A percentile compares a stretch with the other conserved stretches of the same genome.
phyloP scores from a whole-genome alignment of 805 yeast genomes.

The Groenewaldozyma tartarivorans region DNA sequence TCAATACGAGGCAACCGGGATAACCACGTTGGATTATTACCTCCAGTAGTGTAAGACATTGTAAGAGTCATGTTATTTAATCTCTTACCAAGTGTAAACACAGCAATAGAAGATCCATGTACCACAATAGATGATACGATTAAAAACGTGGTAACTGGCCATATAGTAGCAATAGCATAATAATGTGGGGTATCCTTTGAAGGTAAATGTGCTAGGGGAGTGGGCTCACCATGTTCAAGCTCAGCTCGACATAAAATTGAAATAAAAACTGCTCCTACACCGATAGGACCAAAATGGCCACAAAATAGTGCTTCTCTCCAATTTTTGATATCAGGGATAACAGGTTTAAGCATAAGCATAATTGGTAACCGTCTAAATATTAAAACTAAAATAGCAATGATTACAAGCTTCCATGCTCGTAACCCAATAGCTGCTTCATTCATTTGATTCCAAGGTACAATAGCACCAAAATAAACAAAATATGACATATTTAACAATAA shows the following conservation, averaged over 20 bases:
- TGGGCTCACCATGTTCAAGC: slow-evolving; percentile 48
- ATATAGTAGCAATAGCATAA: slow-evolving; percentile 50
- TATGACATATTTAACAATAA: slow-evolving; percentile 72
- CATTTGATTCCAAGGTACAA: slow-evolving; percentile 79
- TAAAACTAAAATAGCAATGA: slow-evolving; percentile 64
- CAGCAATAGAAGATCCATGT: slow-evolving; percentile 88
- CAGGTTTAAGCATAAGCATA: slow-evolving; percentile 59
- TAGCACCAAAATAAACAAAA: slow-evolving; percentile 84
- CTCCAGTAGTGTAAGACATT: slow-evolving; percentile 72
- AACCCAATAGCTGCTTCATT: slow-evolving; percentile 54
- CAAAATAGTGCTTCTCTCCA: slow-evolving; percentile 94
- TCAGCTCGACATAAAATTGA: slow-evolving; percentile 69
- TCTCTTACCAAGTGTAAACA: slow-evolving; percentile 67
- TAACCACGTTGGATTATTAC: slow-evolving; percentile 68
- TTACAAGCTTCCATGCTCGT: slow-evolving; percentile 67
- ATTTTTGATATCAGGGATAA: slow-evolving; percentile 77
- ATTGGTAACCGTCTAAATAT: slow-evolving; percentile 78
- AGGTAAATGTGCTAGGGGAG: slow-evolving; percentile 48
- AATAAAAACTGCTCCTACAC: slow-evolving; percentile 88
- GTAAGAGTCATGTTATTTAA: slow-evolving; percentile 88
- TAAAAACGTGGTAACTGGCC: slow-evolving; percentile 80
- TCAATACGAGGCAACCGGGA: slow-evolving; percentile 70
- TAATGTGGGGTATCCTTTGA: slow-evolving; percentile 40
- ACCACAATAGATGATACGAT: slow-evolving; percentile 75
- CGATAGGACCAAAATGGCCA: slow-evolving; percentile 95